Base-by-base conservation (phyloP, 495 filamentous ascomycete genomes). In the Trichocladium antarcticum region DNA sequence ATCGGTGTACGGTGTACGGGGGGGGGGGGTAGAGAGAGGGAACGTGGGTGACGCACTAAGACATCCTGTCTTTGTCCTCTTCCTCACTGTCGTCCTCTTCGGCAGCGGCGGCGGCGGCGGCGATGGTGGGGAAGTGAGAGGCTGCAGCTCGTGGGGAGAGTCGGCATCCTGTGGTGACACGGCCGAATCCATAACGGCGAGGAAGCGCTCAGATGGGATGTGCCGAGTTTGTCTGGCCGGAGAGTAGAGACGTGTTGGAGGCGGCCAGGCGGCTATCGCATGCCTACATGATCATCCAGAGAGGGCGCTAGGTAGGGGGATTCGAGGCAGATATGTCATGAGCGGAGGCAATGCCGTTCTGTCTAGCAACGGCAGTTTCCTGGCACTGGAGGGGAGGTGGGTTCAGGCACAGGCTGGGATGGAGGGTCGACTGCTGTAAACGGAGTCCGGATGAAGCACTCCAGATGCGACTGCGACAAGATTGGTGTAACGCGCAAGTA, bases 11-110 rank as follows among this genome's bases (percentile, higher is more conserved):
- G n/a, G n/a, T n/a, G n/a, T n/a, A n/a, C n/a, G n/a, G 11, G 10
- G n/a, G n/a, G 1, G 20, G 37, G 6, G n/a, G 11, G 16, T 39
- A 46, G n/a, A 28, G 17, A 37, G 49, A 49, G 12, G 7, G 34
- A 24, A 29, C 49, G 2, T 37, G 39, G 45, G 15, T 21, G 12
- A 77, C 85, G 61, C 77, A 92, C 86, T 98, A 50, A 98, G 72
- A 66, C 92, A 98, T 20, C 92, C 92, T 1, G 92, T 96, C 68
- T 98, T 98, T 34, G 92, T 96, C 57, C 92, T 77, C 63, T 87
- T 95, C 56, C 83, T 73, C n/a, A 64, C 65, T 11, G 57, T 34
- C 10, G 56, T 29, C 46, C 64, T 71, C 45, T 63, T 69, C 4
- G 57, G 47, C 36, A 47, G 50, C 31, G 53, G 50, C 42, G 66